phyloP scores from a whole-genome alignment of 176 grass and related monocot genomes.

The Otatea glauca region DNA sequence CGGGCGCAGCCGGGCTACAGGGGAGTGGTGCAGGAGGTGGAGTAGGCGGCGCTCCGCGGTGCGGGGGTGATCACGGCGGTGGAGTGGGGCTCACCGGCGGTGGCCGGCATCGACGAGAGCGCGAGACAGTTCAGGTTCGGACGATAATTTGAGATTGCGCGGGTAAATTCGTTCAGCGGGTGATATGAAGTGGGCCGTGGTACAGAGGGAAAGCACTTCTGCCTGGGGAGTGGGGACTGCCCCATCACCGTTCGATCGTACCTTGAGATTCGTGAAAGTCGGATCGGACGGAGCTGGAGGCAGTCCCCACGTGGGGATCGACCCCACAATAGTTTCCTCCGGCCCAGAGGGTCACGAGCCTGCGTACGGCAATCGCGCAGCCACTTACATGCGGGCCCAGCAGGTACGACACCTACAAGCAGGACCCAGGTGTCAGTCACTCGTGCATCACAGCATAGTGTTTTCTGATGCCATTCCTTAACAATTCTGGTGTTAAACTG shows the following conservation, averaged over 20 bases:
- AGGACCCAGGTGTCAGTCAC: background rate
- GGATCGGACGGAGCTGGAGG: too few relatives aligned
- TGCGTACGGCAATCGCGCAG: background rate
- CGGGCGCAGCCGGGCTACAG: conserved; percentile 29
- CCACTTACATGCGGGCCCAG: background rate
- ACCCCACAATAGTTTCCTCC: too few relatives aligned
- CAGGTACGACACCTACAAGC: too few relatives aligned
- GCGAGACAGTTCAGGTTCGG: background rate
- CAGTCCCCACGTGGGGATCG: too few relatives aligned
- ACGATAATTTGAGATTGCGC: background rate
- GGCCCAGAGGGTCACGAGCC: too few relatives aligned
- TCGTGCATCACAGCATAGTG: background rate
- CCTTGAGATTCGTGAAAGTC: too few relatives aligned
- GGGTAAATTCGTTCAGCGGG: background rate
- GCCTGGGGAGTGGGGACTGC: too few relatives aligned
- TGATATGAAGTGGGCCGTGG: background rate
- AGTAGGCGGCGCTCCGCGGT: conserved; percentile 53
- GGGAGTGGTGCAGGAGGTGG: conserved; percentile 57
- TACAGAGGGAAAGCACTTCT: background rate
- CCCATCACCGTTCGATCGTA: too few relatives aligned
- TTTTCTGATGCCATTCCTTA: background rate
- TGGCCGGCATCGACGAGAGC: conserved; percentile 1
- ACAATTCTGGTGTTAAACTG: background rate
- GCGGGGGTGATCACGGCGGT: conserved; percentile 30
- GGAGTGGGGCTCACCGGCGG: conserved; percentile 13